Evolutionary conservation across 2,329 filamentous ascomycete genomes (phyloP).

Genomic region (Trichoderma sp.): DNA sequence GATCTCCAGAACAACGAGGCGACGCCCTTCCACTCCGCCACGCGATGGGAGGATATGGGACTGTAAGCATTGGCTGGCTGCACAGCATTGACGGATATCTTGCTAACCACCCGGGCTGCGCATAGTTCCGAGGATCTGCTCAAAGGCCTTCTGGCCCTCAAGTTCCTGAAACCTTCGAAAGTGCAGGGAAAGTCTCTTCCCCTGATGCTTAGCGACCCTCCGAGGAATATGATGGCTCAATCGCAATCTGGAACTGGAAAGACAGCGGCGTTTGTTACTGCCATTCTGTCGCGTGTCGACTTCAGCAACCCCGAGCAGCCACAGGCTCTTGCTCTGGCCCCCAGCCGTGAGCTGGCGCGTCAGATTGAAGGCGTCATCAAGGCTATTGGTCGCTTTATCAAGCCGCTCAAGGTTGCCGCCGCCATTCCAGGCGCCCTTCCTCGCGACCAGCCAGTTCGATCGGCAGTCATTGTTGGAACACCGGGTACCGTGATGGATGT

Average conservation of each 20-base stretch:
- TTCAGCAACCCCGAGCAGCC: slow-evolving; percentile 67
- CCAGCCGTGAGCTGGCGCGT: slow-evolving; percentile 89
- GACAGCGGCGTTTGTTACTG: slow-evolving; percentile 93
- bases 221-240: slow-evolving; percentile 92
- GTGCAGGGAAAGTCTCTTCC: slow-evolving; percentile 95
- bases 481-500: slow-evolving; percentile 91
- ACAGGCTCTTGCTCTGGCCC: slow-evolving; percentile 86
- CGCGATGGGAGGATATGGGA: slow-evolving; percentile 81
- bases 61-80: slow-evolving; percentile 56
- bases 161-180: slow-evolving; percentile 94
- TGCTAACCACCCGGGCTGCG: slow-evolving; percentile 20
- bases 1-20: slow-evolving; percentile 85
- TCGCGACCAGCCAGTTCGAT: slow-evolving; percentile 68
- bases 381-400: slow-evolving; percentile 81
- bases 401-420: slow-evolving; percentile 73
- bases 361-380: slow-evolving; percentile 88
- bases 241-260: slow-evolving; percentile 99
- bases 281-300: slow-evolving; percentile 85
- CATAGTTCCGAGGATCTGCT: slow-evolving; percentile 60
- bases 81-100: background rate
- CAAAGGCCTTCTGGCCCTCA: slow-evolving; percentile 76
- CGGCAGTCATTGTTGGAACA: slow-evolving; percentile 86
- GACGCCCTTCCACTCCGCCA: slow-evolving; percentile 84
- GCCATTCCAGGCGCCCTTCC: slow-evolving; percentile 79
- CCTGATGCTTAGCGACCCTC: slow-evolving; percentile 82